Evolutionary conservation across 495 filamentous ascomycete genomes (phyloP).

Genomic region (Penicillium cinerascens): DNA sequence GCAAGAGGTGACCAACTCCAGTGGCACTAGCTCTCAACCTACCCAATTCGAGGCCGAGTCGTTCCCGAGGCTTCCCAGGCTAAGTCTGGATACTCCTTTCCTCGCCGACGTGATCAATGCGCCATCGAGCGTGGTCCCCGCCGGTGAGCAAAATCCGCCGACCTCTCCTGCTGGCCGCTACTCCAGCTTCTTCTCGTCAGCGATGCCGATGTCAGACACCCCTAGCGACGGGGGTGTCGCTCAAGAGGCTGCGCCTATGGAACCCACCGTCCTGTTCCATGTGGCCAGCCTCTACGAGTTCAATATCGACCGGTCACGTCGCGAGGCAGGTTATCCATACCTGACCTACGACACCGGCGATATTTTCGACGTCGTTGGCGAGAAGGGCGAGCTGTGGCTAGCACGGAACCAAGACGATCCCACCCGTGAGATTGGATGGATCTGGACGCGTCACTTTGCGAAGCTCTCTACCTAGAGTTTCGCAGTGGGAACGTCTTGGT

Average conservation of each 20-base stretch:
- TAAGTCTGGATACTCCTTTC: conserved; percentile 46
- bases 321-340: conserved; percentile 93
- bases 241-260: conserved; percentile 18
- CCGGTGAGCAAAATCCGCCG: conserved; percentile 21
- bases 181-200: conserved; percentile 79
- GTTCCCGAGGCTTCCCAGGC: conserved; percentile 37
- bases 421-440: conserved; percentile 80
- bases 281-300: conserved; percentile 95
- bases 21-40: conserved; percentile 3
- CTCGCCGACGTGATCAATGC: conserved; percentile 33
- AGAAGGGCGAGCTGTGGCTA: conserved; percentile 97
- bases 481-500: not conserved
- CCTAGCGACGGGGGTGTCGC: conserved; percentile 15
- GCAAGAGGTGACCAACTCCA: conserved; percentile 27
- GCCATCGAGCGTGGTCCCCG: conserved; percentile 4
- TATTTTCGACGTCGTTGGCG: conserved; percentile 86
- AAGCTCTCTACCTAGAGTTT: conserved; percentile 51
- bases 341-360: conserved; percentile 92
- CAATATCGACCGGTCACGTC: conserved; percentile 86
- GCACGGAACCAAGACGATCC: conserved; percentile 94
- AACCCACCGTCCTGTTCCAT: conserved; percentile 68
- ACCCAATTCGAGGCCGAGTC: conserved; percentile 25
- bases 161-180: conserved; percentile 35
- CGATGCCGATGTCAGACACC: conserved; percentile 74
- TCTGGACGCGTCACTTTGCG: conserved; percentile 97